phyloP scores from a whole-genome alignment of 2,329 filamentous ascomycete genomes.

The Penicillium frequentans region DNA sequence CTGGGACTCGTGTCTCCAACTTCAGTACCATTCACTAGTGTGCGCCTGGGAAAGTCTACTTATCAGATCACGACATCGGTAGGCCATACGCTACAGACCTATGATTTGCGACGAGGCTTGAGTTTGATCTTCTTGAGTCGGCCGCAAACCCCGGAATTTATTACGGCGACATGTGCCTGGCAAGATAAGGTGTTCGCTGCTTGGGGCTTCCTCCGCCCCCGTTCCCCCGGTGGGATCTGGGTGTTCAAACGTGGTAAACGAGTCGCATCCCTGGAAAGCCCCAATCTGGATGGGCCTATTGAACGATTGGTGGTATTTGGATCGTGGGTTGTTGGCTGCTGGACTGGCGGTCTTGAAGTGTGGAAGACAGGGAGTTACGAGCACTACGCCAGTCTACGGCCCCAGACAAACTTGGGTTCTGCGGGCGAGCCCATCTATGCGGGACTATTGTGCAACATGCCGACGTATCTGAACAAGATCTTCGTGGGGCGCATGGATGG shows the following conservation, averaged over 20 bases:
- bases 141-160: slow-evolving; percentile 80
- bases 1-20: slow-evolving; percentile 92
- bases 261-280: slow-evolving; percentile 70
- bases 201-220: slow-evolving; percentile 65
- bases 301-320: slow-evolving; percentile 80
- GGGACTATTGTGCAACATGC: slow-evolving; percentile 80
- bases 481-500: slow-evolving; percentile 86
- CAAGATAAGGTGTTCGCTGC: slow-evolving; percentile 86
- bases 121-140: slow-evolving; percentile 91
- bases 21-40: slow-evolving; percentile 80
- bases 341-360: slow-evolving; percentile 73
- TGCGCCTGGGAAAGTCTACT: slow-evolving; percentile 87
- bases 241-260: slow-evolving; percentile 89
- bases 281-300: slow-evolving; percentile 68
- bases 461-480: slow-evolving; percentile 94
- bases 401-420: slow-evolving; percentile 57
- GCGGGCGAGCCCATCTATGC: slow-evolving; percentile 69
- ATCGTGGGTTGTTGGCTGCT: slow-evolving; percentile 84
- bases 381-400: slow-evolving; percentile 80
- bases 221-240: slow-evolving; percentile 68
- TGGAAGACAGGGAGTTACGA: slow-evolving; percentile 84
- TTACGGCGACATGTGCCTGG: slow-evolving; percentile 86
- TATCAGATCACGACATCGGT: slow-evolving; percentile 98
- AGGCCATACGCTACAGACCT: slow-evolving; percentile 87
- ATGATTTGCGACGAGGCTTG: slow-evolving; percentile 85